These are phyloP conservation scores for Chlamydomonas sp. DNA, from an alignment of 139 green algal genomes.

Conservation along the genomic window DNA sequence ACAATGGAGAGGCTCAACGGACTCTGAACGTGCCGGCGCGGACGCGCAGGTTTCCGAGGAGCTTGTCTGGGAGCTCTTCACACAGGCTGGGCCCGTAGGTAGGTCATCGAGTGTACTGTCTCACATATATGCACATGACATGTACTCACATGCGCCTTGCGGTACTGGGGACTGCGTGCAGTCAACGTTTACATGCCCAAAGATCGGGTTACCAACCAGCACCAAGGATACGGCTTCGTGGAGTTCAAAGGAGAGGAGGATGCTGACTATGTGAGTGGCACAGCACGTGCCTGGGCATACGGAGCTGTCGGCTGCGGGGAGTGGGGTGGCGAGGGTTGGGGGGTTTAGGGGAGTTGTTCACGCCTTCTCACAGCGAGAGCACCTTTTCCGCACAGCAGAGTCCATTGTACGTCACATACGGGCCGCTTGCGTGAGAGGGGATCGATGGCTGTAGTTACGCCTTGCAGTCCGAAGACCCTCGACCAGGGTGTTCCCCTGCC, in stretches of 20 bases:
- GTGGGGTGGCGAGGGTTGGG: not conserved
- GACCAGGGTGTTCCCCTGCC: too few species aligned
- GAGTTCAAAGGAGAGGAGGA: constrained; percentile 95
- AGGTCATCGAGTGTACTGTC: constrained; percentile 17
- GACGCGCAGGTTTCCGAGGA: constrained; percentile 90
- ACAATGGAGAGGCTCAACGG: too few species aligned
- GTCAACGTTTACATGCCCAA: constrained; percentile 99
- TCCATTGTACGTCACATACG: too few species aligned
- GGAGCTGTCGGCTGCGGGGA: not conserved
- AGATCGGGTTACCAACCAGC: constrained; percentile 93
- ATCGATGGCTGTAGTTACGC: too few species aligned
- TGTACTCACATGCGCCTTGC: not conserved
- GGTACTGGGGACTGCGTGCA: constrained; percentile 54
- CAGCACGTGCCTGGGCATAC: not conserved
- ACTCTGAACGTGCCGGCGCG: too few species aligned
- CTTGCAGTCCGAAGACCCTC: too few species aligned
- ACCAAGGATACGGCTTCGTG: constrained; percentile 99
- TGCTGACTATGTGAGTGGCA: constrained; percentile 89
- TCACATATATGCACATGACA: not conserved
- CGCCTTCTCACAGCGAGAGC: too few species aligned
- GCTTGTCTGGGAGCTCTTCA: constrained; percentile 98
- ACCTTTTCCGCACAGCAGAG: too few species aligned
- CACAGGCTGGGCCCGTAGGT: constrained; percentile 96
- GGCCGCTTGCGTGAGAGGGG: too few species aligned
- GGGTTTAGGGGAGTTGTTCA: too few species aligned